Evolutionary conservation across 2,329 filamentous ascomycete genomes (phyloP).

Genomic region (Ophiostoma sp.): DNA sequence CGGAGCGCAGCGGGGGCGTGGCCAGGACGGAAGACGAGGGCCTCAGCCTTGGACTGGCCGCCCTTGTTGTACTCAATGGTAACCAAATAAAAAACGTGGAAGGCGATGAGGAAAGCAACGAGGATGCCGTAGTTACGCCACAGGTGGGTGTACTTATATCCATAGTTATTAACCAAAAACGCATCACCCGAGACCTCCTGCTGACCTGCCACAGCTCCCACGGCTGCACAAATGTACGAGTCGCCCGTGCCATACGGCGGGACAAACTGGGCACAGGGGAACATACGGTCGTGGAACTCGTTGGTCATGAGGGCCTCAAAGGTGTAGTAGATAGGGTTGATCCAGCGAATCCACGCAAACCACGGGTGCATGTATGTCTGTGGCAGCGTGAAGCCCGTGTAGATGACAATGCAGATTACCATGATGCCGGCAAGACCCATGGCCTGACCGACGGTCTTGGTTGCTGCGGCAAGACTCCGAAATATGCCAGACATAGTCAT

Average conservation of each 20-base stretch:
- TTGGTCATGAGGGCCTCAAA: conserved; percentile 82
- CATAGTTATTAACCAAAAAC: conserved; percentile 38
- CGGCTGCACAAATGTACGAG: too few relatives aligned
- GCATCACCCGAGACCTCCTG: conserved; percentile 53
- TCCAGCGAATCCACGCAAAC: conserved; percentile 79
- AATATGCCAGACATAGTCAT: conserved; percentile 84
- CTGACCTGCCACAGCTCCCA: conserved; percentile 57
- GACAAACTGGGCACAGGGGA: conserved; percentile 55
- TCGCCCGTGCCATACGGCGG: conserved; percentile 44
- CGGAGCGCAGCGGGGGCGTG: background rate
- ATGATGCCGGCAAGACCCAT: conserved; percentile 60
- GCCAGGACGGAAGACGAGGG: background rate
- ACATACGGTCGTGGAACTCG: conserved; percentile 67
- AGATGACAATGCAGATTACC: too few relatives aligned
- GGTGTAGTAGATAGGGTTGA: conserved; percentile 75
- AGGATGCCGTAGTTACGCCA: conserved; percentile 74
- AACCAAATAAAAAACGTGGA: conserved; percentile 60
- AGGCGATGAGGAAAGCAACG: conserved; percentile 61
- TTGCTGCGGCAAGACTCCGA: conserved; percentile 72
- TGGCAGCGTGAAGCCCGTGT: conserved; percentile 67
- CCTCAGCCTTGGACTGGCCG: background rate
- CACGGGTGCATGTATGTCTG: conserved; percentile 67
- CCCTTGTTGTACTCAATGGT: conserved; percentile 60
- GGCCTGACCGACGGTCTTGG: conserved; percentile 66
- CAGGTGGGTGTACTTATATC: too few relatives aligned